Percentiles rank a stretch among this genome's conserved stretches.
Evolutionary conservation across 371 early-diverging fungal genomes (phyloP).

Genomic region (Dinochytrium kinnereticum): DNA sequence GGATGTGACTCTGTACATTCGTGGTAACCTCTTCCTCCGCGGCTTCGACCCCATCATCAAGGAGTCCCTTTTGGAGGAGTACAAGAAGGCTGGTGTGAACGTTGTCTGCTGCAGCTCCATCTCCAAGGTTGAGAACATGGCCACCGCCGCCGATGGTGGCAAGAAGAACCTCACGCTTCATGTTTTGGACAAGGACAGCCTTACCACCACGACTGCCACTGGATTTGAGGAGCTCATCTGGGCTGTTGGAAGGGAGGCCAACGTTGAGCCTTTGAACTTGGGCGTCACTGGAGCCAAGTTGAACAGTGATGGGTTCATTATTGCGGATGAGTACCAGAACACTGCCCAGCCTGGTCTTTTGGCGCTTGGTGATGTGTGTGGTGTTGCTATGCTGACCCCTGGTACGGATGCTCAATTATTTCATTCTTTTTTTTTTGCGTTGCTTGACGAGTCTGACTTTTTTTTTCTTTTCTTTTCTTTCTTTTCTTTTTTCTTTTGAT

Average conservation of each 20-base stretch:
- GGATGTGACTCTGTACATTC: conserved; percentile 85
- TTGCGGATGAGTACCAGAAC: conserved; percentile 85
- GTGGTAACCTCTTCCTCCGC: conserved; percentile 85
- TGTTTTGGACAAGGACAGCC: conserved; percentile 18
- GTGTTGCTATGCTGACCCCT: conserved; percentile 92
- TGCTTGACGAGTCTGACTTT: not conserved
- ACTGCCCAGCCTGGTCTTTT: conserved; percentile 74
- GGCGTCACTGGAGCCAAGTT: conserved; percentile 64
- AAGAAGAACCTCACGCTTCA: conserved; percentile 48
- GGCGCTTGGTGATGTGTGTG: conserved; percentile 96
- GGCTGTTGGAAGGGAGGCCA: conserved; percentile 85
- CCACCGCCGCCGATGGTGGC: conserved; percentile 26
- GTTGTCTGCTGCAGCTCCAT: conserved; percentile 60
- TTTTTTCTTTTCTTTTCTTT: not conserved
- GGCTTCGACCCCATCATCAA: conserved; percentile 90
- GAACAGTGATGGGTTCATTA: conserved; percentile 71
- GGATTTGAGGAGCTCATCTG: conserved; percentile 56
- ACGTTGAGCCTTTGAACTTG: conserved; percentile 71
- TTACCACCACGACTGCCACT: conserved; percentile 14
- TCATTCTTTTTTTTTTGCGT: not conserved
- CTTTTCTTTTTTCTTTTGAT: not conserved
- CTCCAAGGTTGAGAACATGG: conserved; percentile 57
- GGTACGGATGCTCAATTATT: conserved; percentile 24
- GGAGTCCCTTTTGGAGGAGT: conserved; percentile 72
- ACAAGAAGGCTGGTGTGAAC: conserved; percentile 75